Evolutionary conservation across 495 filamentous ascomycete genomes (phyloP), one percentile per base, ranked within the genome.

Genomic region (Aspergillus steynii): DNA sequence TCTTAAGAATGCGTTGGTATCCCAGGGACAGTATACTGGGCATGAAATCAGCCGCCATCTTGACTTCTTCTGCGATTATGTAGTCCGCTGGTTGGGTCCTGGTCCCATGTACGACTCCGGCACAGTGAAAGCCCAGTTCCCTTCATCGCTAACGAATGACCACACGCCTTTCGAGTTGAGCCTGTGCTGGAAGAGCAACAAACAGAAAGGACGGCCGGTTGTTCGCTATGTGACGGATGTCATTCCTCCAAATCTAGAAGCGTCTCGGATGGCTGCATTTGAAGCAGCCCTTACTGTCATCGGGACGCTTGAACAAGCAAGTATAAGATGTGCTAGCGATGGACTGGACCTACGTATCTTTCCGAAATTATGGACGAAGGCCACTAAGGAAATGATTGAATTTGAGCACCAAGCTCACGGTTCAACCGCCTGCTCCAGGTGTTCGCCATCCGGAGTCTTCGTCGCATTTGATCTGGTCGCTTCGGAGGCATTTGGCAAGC

Each of bases 141-240:
- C 49, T 26, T 27, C 28, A 14, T 49, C 57, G 42, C 15, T 59
- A 3, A 52, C 57, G 0, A 53, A 59, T 8, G 57, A 59, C 25
- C 49, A 50, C 3, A 59, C 57, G 14, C 57, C 49, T 10, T 59
- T 59, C n/a, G 57, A 59, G 29, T n/a, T 59, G 28, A 59, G 57
- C 10, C 37, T 29, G 8, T 59, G 57, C 25, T 59, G 57, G 49
- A 59, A 59, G 49, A n/a, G 29, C 3, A 49, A 42, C 5, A 3
- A 45, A 25, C 57, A 59, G 27, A 27, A 59, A 10, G 47, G 49
- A 2, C 27, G 37, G 48, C 28, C 57, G 12, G 47, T 59, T 42
- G 57, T 53, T 4, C 47, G 57, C 28, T 53, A 32, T 59, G 57
- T 59, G 2, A 53, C 14, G 2, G 57, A 59, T 52, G 31, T 59